phyloP scores from a whole-genome alignment of 257 asterid genomes.

The Coffea eugenioides region DNA sequence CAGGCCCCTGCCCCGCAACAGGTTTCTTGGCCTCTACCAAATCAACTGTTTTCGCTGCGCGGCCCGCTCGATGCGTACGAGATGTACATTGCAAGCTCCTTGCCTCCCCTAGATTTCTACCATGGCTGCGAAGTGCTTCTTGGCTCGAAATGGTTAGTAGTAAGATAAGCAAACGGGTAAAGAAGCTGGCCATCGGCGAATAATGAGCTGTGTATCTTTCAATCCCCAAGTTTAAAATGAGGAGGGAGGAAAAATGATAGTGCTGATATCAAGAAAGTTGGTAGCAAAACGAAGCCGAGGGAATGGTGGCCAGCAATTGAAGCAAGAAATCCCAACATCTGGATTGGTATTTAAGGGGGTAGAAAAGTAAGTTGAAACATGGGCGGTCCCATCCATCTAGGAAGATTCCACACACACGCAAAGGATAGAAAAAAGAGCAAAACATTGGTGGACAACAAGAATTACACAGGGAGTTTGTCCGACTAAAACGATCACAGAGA shows the following conservation, averaged over 20 bases:
- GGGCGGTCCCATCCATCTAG: constrained; percentile 43
- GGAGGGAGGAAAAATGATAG: not conserved
- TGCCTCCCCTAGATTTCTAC: constrained; percentile 25
- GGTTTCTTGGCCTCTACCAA: not conserved
- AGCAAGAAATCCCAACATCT: not conserved
- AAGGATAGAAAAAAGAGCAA: not conserved
- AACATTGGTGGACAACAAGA: constrained; percentile 22
- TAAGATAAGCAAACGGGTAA: constrained; percentile 21
- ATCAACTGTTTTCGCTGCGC: not conserved
- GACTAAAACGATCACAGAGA: constrained; percentile 8
- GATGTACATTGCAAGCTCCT: not conserved
- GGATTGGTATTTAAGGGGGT: constrained; percentile 22
- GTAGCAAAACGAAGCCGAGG: not conserved
- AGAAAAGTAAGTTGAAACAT: constrained; percentile 30
- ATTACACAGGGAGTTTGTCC: constrained; percentile 20
- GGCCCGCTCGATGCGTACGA: not conserved
- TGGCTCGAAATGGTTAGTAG: constrained; percentile 36
- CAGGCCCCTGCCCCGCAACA: constrained; percentile 5
- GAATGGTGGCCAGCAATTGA: not conserved
- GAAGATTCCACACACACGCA: constrained; percentile 40
- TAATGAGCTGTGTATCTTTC: not conserved
- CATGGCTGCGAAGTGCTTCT: constrained; percentile 27
- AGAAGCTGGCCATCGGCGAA: constrained; percentile 28
- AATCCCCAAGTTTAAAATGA: not conserved
- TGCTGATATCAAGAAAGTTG: not conserved